Base-by-base conservation (phyloP, 2,329 filamentous ascomycete genomes). In the Biscogniauxia mediterranea region DNA sequence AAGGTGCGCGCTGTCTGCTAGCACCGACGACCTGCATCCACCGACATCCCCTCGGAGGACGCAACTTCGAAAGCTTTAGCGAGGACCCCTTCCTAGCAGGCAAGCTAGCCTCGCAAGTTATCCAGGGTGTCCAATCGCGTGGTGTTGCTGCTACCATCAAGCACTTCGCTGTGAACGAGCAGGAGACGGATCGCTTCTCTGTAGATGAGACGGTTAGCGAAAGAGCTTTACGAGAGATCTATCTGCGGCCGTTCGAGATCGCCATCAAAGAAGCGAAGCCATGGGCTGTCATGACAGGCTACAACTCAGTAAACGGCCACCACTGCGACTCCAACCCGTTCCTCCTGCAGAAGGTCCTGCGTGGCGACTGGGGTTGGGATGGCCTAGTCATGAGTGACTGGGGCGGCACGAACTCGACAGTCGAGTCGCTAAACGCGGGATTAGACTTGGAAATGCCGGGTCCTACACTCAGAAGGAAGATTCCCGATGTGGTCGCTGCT, bases 1-100 rank as follows among this genome's bases (percentile, higher is more conserved):
- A 93, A 75, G 89, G 88, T 56, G 83, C 89, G 8, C 88, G 92
- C 67, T 83, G 91, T 17, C 85, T 89, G 66, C 80, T 93, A 9
- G 90, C 89, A 1, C 90, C 90, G 0, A 84, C 81, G 0, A 78
- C 83, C 46, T 82, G 77, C 66, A 81, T 81, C 46, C 79, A 81
- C 50, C 76, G 80, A 5, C 78, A 77, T 13, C 80, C 80, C 0
- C 73, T 82, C 0, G 80, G 80, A 6, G 80, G 80, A 3, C 76
- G 80, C 32, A 79, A 79, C 51, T 82, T 82, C 61, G 80, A 83
- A 63, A 78, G 75, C 53, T 79, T 80, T 59, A 78, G 76, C 25
- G 79, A 83, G 63, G 80, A 83, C 60, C 80, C 80, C 5, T 73
- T 79, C 38, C 72, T 83, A 2, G 73, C 79, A 1, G 80, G 80